These are phyloP conservation scores for Seminavis robusta DNA, from an alignment of 108 stramenopile genomes.

Conservation along the genomic window DNA sequence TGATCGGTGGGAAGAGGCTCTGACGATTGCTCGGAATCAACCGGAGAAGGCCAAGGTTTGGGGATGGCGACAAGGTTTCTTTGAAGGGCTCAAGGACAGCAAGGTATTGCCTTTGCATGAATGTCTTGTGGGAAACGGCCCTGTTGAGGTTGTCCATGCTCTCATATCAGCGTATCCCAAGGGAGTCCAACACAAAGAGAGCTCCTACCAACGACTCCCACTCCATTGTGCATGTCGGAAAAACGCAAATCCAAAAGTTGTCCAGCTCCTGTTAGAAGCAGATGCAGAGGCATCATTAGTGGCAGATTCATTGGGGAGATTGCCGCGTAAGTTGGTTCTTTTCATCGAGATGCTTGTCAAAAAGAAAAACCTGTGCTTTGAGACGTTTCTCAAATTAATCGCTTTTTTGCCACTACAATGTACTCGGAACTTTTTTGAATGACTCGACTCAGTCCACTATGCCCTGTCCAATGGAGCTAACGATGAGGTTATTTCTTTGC, in stretches of 20 bases:
- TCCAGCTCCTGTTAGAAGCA: constrained; percentile 38
- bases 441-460: constrained; percentile 67
- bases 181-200: constrained; percentile 41
- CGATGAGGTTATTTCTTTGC: constrained; percentile 32
- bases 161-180: constrained; percentile 47
- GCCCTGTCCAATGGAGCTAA: constrained; percentile 62
- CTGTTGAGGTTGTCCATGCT: constrained; percentile 43
- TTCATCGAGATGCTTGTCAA: too few species aligned
- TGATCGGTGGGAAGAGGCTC: constrained; percentile 37
- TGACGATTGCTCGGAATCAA: constrained; percentile 19
- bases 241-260: constrained; percentile 46
- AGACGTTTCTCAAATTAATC: neutral
- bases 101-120: constrained; percentile 36
- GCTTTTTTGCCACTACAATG: neutral
- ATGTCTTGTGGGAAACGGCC: constrained; percentile 22
- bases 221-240: constrained; percentile 77
- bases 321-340: constrained; percentile 19
- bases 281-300: constrained; percentile 43
- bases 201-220: constrained; percentile 56
- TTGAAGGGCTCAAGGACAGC: constrained; percentile 29
- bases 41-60: constrained; percentile 20
- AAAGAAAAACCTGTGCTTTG: neutral
- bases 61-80: too few species aligned
- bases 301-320: constrained; percentile 46
- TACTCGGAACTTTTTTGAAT: too few species aligned